Evolutionary conservation across 176 grass and related monocot genomes (phyloP).

Genomic region (Hordeum marinum): DNA sequence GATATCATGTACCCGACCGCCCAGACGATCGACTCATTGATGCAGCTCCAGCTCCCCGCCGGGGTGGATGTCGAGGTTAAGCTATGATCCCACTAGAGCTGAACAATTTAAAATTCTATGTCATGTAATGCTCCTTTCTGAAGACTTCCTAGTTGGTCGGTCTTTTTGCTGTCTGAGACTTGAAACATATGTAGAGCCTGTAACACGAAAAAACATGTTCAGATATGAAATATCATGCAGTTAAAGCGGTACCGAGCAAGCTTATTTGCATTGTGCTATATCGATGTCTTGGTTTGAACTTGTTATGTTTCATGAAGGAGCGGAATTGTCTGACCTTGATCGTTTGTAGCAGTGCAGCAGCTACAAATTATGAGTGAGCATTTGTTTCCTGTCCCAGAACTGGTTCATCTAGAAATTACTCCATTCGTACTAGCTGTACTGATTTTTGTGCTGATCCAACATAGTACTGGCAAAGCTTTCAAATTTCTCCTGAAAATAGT

Average conservation of each 20-base stretch:
- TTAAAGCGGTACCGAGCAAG: not conserved
- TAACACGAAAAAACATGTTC: slow-evolving; percentile 17
- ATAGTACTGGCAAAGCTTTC: not conserved
- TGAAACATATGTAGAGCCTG: slow-evolving; percentile 38
- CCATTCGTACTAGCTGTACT: not conserved
- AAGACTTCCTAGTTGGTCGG: not conserved
- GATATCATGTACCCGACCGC: slow-evolving; percentile 94
- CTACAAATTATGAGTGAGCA: not conserved
- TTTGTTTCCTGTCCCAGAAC: not conserved
- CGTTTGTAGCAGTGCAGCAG: not conserved
- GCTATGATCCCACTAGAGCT: slow-evolving; percentile 56
- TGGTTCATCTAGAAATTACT: not conserved
- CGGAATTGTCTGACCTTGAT: not conserved
- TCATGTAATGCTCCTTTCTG: not conserved
- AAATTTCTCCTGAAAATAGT: not conserved
- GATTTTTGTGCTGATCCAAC: not conserved
- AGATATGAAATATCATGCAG: slow-evolving; percentile 13
- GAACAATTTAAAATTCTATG: slow-evolving; percentile 11
- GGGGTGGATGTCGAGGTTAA: slow-evolving; percentile 98
- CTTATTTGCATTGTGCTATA: not conserved
- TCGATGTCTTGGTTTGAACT: not conserved
- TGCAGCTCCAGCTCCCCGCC: slow-evolving; percentile 92
- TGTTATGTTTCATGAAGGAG: not conserved
- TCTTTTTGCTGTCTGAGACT: slow-evolving; percentile 13
- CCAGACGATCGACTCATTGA: slow-evolving; percentile 88